These are phyloP conservation scores for Prunus kanzakura DNA, from an alignment of 306 rosid genomes.

Conservation along the genomic window DNA sequence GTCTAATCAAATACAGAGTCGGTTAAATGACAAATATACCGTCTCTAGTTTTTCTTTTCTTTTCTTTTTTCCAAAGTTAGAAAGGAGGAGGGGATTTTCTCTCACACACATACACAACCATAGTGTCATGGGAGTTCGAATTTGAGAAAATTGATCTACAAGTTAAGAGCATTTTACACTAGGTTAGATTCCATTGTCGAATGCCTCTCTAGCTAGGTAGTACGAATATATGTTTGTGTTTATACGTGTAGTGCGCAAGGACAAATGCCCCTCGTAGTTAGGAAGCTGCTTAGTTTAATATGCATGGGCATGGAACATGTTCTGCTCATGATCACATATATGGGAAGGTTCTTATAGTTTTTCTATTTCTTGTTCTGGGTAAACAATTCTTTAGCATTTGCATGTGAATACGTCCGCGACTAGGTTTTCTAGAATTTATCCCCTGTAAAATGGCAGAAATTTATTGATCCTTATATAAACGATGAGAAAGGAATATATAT, in stretches of 20 bases:
- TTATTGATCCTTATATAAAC: neutral
- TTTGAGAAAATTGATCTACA: fast-evolving
- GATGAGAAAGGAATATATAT: neutral
- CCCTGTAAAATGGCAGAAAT: neutral
- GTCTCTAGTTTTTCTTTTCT: neutral
- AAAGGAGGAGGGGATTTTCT: too few species aligned
- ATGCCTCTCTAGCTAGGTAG: too few species aligned
- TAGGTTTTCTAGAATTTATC: conserved; percentile 1
- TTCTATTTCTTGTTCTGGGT: neutral
- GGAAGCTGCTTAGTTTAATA: conserved; percentile 33
- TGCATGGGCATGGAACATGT: conserved; percentile 32
- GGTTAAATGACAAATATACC: neutral
- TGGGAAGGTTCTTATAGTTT: conserved; percentile 1
- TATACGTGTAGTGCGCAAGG: conserved; percentile 9
- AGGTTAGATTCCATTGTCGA: too few species aligned
- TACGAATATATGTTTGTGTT: neutral
- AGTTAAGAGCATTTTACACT: too few species aligned
- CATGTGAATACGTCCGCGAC: neutral
- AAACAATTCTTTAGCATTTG: neutral
- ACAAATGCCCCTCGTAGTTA: conserved; percentile 12
- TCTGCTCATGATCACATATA: conserved; percentile 11
- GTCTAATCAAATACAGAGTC: too few species aligned
- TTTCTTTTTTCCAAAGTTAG: too few species aligned
- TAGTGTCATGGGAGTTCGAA: fast-evolving
- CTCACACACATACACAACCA: too few species aligned